Evolutionary conservation across 345 rosid species (phyloP), one percentile per base, ranked within the genome.

Genomic region (Camelina hispida): DNA sequence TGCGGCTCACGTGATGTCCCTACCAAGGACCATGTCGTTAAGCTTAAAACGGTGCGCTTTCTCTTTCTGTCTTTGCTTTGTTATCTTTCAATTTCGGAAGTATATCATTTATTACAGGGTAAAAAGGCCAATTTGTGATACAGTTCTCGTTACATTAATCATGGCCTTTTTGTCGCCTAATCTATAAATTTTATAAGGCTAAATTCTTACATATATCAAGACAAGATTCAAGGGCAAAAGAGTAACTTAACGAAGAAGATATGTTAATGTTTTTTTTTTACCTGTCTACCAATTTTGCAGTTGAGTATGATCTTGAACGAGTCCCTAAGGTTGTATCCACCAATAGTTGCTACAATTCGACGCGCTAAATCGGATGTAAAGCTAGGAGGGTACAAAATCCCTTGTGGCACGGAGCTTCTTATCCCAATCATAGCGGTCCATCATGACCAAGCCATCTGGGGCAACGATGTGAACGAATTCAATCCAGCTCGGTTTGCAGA

Each of bases 1-100:
- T 91, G 93, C 67, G 93, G 93, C 65, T 73, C 91, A 86, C 90
- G 89, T 89, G 92, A 86, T 78, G 54, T 79, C 65, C 92, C 92
- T 83, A 80, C 87, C 25, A 87, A 85, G 38, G 90, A 89, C 80
- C 85, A 89, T 70, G 82, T 89, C 79, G 87, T 80, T 68, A 89
- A 89, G 84, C 88, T 89, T 35, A 87, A 87, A 86, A 87, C 87
- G 87, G 95, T 89, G 85, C 56, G 69, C 54, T 48, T 50, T 35
- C 53, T 62, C 66, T 57, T 5, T 66, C 52, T 64, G 30, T 1
- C 66, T 35, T 57, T 47, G 12, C 40, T 57, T 58, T 47, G 28
- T 48, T 22, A 62, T 55, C 67, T 55, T 35, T 52, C 48, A 18
- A 1, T 60, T 69, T 53, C 18, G 16, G 46, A 28, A 50, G 9